Percentiles rank a stretch among this genome's conserved stretches.
Conservation (phyloP, 2,329 filamentous ascomycete genomes). For the Dothideomycetes sp. region DNA sequence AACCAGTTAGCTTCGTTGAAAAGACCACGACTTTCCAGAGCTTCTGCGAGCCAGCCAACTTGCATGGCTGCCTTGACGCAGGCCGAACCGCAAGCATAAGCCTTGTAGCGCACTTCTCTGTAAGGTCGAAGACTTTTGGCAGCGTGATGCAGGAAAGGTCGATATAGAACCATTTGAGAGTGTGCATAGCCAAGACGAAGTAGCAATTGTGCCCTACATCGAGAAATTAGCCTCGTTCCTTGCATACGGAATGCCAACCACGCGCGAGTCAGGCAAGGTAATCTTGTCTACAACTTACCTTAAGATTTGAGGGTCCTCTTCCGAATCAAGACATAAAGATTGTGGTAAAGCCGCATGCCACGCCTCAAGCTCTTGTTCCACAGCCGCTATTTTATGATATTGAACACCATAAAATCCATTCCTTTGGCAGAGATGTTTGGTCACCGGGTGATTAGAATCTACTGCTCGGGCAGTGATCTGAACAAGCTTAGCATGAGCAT, state of each 20-base stretch:
- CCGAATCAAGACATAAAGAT: neutral
- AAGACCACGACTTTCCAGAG: conserved; percentile 10
- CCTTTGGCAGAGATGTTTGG: neutral
- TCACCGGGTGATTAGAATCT: neutral
- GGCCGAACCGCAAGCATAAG: conserved; percentile 12
- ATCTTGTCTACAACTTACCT: no score
- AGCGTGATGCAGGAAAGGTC: conserved; percentile 15
- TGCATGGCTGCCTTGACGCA: conserved; percentile 15
- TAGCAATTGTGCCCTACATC: conserved; percentile 11
- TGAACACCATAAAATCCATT: conserved; percentile 1
- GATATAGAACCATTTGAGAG: conserved; percentile 14
- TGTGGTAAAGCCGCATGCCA: conserved; percentile 6
- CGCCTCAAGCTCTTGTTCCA: conserved; percentile 1
- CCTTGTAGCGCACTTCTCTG: conserved; percentile 10
- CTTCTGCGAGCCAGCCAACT: conserved; percentile 13
- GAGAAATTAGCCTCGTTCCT: neutral
- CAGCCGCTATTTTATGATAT: neutral
- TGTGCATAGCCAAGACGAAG: conserved; percentile 13
- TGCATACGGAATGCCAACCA: neutral
- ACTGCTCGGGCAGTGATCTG: neutral
- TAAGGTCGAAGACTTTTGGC: conserved; percentile 6
- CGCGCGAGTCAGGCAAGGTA: neutral
- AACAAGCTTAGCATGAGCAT: conserved; percentile 1
- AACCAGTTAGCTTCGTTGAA: conserved; percentile 14
- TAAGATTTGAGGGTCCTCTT: neutral